Base-by-base conservation (phyloP, 116 monocot species). In the Posidonia oceanica region DNA sequence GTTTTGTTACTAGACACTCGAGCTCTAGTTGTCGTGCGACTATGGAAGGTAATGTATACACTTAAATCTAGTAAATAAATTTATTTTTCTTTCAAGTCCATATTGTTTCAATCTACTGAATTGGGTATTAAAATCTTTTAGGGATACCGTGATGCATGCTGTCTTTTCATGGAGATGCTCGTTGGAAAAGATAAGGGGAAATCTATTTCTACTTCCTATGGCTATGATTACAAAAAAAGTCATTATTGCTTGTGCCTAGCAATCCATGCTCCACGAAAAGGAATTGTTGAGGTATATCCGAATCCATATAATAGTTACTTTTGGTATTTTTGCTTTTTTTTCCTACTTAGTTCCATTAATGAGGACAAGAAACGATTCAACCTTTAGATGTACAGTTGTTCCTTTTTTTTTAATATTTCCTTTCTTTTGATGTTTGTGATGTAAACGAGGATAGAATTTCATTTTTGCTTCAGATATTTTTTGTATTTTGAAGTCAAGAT, bases 81-180 rank as follows among this genome's bases (percentile, higher is more conserved):
- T 48, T 48, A 48, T 48, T 48, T 48, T 29, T 29, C 29, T 29
- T 29, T 48, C 6, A 48, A 48, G 8, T 10, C 0, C 8, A 48
- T 48, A 48, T 61, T 64, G 14, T 66, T 72, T 61, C 14, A 38
- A 22, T 8, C 39, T 66, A 18, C 36, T 8, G 63, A 63, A 54
- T 3, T 55, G 5, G 37, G 53, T 38, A 3, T 0, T 54, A 12
- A 38, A 44, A 16, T 13, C 58, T 79, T 84, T 2, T 72, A 92
- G 97, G 97, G 97, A 13, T 97, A 97, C 74, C 92, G 97, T 63
- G 97, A 97, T 74, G 97, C 97, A 23, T 85, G 75, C 21, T 97
- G 92, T 75, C 87, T 92, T 39, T 97, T 97, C 66, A 80, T 92
- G 85, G 97, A 97, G 80, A 89, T 85, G 82, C 63, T 83, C 56